Evolutionary conservation across 75 land plant genomes (phyloP).

Genomic region (Larix kaempferi): DNA sequence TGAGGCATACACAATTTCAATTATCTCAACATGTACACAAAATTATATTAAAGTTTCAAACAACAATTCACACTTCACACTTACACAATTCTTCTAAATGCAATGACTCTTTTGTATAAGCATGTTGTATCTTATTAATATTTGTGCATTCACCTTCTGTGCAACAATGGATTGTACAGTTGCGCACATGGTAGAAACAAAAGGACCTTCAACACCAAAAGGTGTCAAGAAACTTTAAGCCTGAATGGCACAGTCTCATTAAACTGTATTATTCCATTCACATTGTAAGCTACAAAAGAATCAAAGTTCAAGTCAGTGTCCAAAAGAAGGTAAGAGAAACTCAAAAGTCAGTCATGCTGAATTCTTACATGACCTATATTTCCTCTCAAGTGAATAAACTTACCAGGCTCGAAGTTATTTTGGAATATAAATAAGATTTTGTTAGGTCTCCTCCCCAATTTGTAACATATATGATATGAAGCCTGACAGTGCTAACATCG

Average conservation of each 20-base stretch:
- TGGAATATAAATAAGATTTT: conserved; percentile 97
- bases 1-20: neutral
- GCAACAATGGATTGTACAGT: conserved; percentile 93
- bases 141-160: no score
- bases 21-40: no score
- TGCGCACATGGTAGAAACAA: conserved; percentile 97
- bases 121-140: no score
- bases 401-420: conserved; percentile 95
- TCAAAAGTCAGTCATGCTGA: neutral
- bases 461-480: no score
- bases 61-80: no score
- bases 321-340: neutral
- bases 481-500: conserved; percentile 95
- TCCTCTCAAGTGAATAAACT: neutral
- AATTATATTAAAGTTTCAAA: no score
- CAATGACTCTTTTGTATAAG: neutral
- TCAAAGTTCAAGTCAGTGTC: neutral
- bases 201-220: no score
- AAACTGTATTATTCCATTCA: conserved; percentile 95
- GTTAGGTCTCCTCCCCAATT: conserved; percentile 95
- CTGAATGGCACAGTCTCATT: conserved; percentile 96
- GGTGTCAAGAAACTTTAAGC: no score
- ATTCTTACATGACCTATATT: neutral
- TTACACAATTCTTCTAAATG: conserved; percentile 5
- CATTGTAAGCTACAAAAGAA: conserved; percentile 73